These are phyloP conservation scores for Thraustotheca clavata DNA, from an alignment of 352 stramenopile genomes.

Conservation along the genomic window DNA sequence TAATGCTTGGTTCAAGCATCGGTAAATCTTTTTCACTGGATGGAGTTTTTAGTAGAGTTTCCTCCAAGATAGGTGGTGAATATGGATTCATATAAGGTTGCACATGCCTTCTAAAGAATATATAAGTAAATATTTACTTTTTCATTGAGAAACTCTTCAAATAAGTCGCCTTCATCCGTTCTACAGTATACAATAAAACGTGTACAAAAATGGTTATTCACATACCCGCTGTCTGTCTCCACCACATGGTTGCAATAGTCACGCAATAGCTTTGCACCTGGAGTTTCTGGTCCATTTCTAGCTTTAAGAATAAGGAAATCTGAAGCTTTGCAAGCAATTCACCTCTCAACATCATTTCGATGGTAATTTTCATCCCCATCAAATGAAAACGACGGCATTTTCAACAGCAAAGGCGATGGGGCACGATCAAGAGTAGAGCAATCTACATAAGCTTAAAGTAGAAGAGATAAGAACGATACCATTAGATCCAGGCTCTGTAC, in stretches of 20 bases:
- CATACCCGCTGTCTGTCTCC: conserved; percentile 58
- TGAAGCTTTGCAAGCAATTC: not conserved
- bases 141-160: too few relatives aligned
- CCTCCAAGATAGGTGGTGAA: not conserved
- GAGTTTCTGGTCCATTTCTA: conserved; percentile 40
- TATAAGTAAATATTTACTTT: too few relatives aligned
- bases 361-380: conserved; percentile 20
- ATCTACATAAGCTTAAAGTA: not conserved
- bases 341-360: conserved; percentile 18
- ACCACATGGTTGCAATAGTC: conserved; percentile 75
- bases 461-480: not conserved
- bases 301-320: conserved; percentile 26
- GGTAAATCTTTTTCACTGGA: not conserved
- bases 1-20: not conserved
- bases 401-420: not conserved
- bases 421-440: not conserved
- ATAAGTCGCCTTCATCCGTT: conserved; percentile 30
- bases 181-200: not conserved
- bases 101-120: too few relatives aligned
- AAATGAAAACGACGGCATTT: conserved; percentile 18
- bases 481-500: not conserved
- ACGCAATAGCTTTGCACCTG: conserved; percentile 63
- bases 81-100: not conserved
- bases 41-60: not conserved
- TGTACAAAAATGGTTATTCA: conserved; percentile 23